Base-by-base conservation (phyloP, 1,284 basidiomycete genomes). In the Irpex sp. region DNA sequence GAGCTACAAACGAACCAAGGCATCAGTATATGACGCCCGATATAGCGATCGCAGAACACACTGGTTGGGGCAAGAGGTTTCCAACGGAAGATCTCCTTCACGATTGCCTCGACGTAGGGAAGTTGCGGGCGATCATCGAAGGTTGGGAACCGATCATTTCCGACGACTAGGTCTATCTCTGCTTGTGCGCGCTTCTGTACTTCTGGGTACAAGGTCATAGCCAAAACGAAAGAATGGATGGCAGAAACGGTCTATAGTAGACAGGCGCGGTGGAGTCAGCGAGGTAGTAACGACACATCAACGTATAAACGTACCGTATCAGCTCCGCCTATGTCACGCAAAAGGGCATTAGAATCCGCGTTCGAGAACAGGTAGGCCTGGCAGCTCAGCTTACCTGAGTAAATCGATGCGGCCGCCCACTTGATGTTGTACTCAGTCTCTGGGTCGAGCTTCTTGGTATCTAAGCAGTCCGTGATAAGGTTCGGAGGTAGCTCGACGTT, bases 181-280 rank as follows among this genome's bases (percentile, higher is more conserved):
- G 64, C 68, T 52, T 76, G 74, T 0, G 75, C 76, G 48, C 69
- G 71, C 54, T 61, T 60, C 62, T 77, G 75, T 4, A 72, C 67
- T n/a, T 74, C 71, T 0, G 76, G 76, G 60, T 72, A 64, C 5
- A 73, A 66, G 21, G 70, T 69, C 74, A 78, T 76, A 5, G 73
- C 72, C 8, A 73, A 69, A 60, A 73, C 70, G 66, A 75, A 73
- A 15, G 69, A 65, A 60, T 68, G 59, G 26, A 73, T 66, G 2
- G 70, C 63, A 7, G 74, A 74, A n/a, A 72, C 71, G 4, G 72
- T 73, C 74, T 74, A 57, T 8, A 13, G 2, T 15, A 36, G 51
- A 26, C 34, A 5, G 37, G 40, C 63, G 38, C 44, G 19, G 56
- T 62, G n/a, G 4, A 37, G 58, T 19, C 17, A 26, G 36, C 36